Base-by-base conservation (phyloP, 495 filamentous ascomycete genomes). In the Aspergillus campestris region DNA sequence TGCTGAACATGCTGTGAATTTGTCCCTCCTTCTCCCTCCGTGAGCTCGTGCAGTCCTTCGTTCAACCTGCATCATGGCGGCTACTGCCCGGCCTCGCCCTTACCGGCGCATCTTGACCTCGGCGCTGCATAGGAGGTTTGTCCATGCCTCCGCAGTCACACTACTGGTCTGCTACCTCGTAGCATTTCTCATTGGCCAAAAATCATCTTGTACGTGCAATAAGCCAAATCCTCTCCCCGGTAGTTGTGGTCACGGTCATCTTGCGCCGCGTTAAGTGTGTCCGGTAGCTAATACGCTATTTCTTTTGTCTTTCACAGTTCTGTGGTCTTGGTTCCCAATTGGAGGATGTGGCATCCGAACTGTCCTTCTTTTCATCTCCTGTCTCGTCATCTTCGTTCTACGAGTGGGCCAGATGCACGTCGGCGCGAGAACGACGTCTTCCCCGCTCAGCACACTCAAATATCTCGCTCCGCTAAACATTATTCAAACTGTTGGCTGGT, bases 51-150 rank as follows among this genome's bases (percentile, higher is more conserved):
- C 58, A 56, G 57, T 56, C 59, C 55, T 44, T 51, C 45, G 45
- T 38, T 37, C 43, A 50, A 51, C 51, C 57, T 52, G 42, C 65
- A 68, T 46, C 57, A 77, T 78, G 75, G 67, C 18, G 18, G 18
- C 72, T 53, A 55, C 65, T 41, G 45, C 59, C 40, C 66, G 63
- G 59, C 60, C 66, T 42, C 69, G 78, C 40, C 77, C 77, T 34
- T 96, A 95, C 59, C 81, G 90, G 70, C 86, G 94, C 57, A 89
- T 94, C 63, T 67, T 97, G 46, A 95, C 91, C 33, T 90, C 92
- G 31, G 78, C 86, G 34, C 67, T 97, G 42, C 92, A 98, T 61
- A 75, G 87, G 52, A 76, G 89, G 47, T 97, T 96, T 71, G 81
- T 82, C 34, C 75, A 77, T 43, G 86, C 88, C 29, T 83, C 82